These are phyloP conservation scores for Cercospora sojina DNA, from an alignment of 2,329 filamentous ascomycete species.

Conservation along the genomic window DNA sequence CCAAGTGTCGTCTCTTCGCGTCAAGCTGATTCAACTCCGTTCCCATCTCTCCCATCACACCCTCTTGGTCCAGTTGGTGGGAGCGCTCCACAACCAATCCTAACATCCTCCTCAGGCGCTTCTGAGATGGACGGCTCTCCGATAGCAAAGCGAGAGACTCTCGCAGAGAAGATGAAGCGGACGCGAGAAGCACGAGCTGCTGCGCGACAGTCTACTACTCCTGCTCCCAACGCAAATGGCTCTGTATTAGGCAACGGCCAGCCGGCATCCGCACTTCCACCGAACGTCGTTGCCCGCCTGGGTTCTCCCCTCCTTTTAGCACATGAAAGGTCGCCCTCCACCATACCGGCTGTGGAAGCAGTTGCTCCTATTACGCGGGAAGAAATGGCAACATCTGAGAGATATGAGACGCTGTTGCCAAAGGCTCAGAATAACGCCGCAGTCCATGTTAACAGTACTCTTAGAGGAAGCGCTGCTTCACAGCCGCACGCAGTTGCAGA, in stretches of 20 bases:
- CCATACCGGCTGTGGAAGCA: conserved; percentile 35
- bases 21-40: conserved; percentile 22
- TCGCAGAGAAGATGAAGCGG: conserved; percentile 22
- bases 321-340: conserved; percentile 37
- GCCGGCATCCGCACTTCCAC: conserved; percentile 28
- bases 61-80: conserved; percentile 28
- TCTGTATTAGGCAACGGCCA: conserved; percentile 10
- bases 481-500: conserved; percentile 14
- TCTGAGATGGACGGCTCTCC: conserved; percentile 23
- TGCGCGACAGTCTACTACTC: conserved; percentile 11
- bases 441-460: conserved; percentile 1
- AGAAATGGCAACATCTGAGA: conserved; percentile 38
- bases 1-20: conserved; percentile 3
- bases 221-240: neutral
- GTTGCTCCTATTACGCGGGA: conserved; percentile 31
- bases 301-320: conserved; percentile 16
- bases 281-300: conserved; percentile 21
- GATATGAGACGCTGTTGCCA: conserved; percentile 38
- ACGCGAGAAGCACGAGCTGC: conserved; percentile 15
- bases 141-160: conserved; percentile 13
- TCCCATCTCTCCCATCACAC: conserved; percentile 29
- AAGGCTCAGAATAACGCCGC: conserved; percentile 20
- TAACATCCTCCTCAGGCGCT: neutral
- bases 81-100: conserved; percentile 27
- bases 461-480: neutral